Evolutionary conservation across 1,284 basidiomycete genomes (phyloP), one percentile per base, ranked within the genome.

Genomic region (Malassezia arunalokei): DNA sequence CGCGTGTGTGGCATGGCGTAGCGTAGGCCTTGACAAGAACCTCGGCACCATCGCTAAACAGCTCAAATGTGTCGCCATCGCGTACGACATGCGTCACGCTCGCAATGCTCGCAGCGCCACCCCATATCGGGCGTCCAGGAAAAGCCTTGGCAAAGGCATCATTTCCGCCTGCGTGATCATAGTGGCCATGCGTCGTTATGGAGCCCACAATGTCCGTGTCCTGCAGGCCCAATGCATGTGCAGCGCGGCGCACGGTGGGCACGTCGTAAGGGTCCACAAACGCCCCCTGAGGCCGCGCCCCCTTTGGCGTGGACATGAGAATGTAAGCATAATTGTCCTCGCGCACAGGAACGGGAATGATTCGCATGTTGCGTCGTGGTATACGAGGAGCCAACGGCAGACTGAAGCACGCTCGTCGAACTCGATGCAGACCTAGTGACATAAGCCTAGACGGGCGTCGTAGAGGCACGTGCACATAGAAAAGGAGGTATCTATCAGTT

Each of bases 1-100:
- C 92, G 71, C 88, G 87, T 1, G 92, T 96, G 73, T 96, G 92
- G 75, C 90, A 94, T 0, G 91, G 92, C 0, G 91, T 98, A 11
- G 86, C 83, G 15, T 90, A 75, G 32, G 58, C 61, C 8, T 52
- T 62, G 24, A 73, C 64, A 12, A 56, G 49, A 0, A 69, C 47
- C 0, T 58, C 52, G 32, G 51, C 37, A 2, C 54, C 56, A 31
- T 60, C 45, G 20, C 20, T 24, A 47, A 59, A 59, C 20, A 66
- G 50, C 4, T 32, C 30, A 31, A 73, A 56, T 4, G 31, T 43
- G 40, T 66, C 61, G 1, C 60, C 60, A 44, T 73, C 59, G 6
- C 40, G 81, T 56, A 95, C 84, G 12, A 85, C 74, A 5, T 82
- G 76, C 11, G 84, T 85, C 39, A 88, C 74, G 0, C 82, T 82